A percentile compares a stretch with the other conserved stretches of the same genome.
These are phyloP conservation scores for Gossypium lobatum DNA, from an alignment of 441 rosid species.

Conservation along the genomic window DNA sequence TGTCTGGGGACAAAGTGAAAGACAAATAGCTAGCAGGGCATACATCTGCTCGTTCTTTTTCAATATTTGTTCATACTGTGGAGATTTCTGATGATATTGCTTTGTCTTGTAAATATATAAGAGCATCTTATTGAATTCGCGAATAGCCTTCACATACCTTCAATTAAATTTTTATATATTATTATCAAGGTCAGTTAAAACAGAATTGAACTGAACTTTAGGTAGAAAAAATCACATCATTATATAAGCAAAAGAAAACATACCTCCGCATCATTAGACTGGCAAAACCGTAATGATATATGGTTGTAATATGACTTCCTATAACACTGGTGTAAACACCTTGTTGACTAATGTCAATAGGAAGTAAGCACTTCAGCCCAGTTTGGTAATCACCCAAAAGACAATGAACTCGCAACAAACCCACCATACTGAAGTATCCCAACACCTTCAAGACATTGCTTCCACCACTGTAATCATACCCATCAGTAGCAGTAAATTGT, in stretches of 20 bases:
- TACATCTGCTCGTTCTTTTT: constrained; percentile 99
- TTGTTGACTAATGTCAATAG: constrained; percentile 87
- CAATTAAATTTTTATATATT: background rate
- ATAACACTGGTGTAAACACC: constrained; percentile 88
- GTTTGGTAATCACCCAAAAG: constrained; percentile 94
- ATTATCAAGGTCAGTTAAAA: background rate
- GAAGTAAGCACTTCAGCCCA: constrained; percentile 82
- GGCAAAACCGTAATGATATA: constrained; percentile 95
- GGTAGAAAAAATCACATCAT: background rate
- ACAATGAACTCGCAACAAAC: constrained; percentile 88
- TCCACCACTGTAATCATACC: constrained; percentile 89
- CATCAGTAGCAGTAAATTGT: constrained; percentile 95
- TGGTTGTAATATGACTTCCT: constrained; percentile 85
- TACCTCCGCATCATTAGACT: constrained; percentile 93
- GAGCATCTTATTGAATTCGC: constrained; percentile 88
- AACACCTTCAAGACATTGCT: constrained; percentile 93
- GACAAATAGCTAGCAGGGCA: constrained; percentile 74
- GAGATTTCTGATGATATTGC: constrained; percentile 84
- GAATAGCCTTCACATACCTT: constrained; percentile 91
- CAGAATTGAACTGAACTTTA: background rate
- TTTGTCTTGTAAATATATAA: constrained; percentile 85
- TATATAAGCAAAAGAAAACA: background rate
- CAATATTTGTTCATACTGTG: constrained; percentile 86
- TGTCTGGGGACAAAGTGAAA: constrained; percentile 85
- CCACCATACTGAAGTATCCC: constrained; percentile 96